phyloP scores from a whole-genome alignment of 2,329 filamentous ascomycete genomes.

The Aspergillus hiratsukae region DNA sequence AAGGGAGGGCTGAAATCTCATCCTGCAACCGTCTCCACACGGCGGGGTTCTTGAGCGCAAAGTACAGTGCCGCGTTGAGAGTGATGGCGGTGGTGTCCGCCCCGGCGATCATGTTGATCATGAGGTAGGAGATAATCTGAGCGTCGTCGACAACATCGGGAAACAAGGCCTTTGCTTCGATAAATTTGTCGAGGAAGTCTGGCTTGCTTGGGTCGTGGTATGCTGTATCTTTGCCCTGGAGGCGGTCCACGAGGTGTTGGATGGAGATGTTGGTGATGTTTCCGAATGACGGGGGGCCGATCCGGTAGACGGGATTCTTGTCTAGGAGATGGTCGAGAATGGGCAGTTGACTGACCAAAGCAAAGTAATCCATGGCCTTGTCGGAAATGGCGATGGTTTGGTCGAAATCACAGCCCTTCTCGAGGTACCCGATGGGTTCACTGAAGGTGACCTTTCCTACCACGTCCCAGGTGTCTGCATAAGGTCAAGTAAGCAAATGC shows the following conservation, averaged over 20 bases:
- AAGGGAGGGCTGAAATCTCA: conserved; percentile 11
- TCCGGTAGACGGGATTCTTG: conserved; percentile 25
- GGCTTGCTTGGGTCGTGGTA: conserved; percentile 14
- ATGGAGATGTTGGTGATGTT: conserved; percentile 19
- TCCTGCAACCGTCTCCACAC: conserved; percentile 11
- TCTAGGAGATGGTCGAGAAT: conserved; percentile 25
- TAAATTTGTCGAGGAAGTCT: conserved; percentile 41
- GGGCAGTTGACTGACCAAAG: conserved; percentile 21
- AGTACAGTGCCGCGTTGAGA: conserved; percentile 26
- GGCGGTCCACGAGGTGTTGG: conserved; percentile 12
- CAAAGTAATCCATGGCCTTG: conserved; percentile 22
- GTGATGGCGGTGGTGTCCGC: conserved; percentile 37
- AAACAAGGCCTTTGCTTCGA: conserved; percentile 34
- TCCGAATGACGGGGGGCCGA: conserved; percentile 22
- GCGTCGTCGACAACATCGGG: conserved; percentile 35
- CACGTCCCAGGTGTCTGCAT: conserved; percentile 23
- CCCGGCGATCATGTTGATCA: conserved; percentile 32
- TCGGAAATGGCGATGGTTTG: conserved; percentile 20
- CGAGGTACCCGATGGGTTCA: conserved; percentile 21
- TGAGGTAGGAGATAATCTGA: conserved; percentile 35
- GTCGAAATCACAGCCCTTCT: conserved; percentile 23
- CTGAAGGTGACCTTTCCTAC: conserved; percentile 24
- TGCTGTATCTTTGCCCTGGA: conserved; percentile 13
- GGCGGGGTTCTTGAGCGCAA: conserved; percentile 16
- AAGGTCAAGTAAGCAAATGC: neutral